Evolutionary conservation across 257 asterid genomes (phyloP).

Genomic region (Rubia yunnanensis): DNA sequence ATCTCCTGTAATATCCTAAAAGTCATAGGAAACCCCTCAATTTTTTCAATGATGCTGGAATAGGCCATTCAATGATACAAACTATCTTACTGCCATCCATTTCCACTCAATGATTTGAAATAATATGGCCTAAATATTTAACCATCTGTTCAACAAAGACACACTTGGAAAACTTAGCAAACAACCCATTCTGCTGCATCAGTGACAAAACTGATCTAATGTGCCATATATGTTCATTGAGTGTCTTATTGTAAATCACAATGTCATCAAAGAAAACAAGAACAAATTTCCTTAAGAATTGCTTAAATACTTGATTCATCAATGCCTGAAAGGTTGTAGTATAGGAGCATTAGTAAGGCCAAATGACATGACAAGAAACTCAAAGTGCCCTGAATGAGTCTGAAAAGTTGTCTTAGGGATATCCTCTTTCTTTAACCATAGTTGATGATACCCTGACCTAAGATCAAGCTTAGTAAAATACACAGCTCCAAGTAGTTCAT

Average conservation of each 20-base stretch:
- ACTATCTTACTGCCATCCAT: not conserved
- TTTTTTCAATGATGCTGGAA: not conserved
- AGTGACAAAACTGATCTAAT: not conserved
- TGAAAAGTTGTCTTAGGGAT: not conserved
- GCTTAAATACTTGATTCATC: not conserved
- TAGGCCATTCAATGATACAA: not conserved
- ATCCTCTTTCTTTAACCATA: not conserved
- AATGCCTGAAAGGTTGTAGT: conserved; percentile 7
- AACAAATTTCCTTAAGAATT: not conserved
- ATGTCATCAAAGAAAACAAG: conserved; percentile 14
- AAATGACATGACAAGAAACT: not conserved
- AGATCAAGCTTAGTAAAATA: not conserved
- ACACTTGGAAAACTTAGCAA: not conserved
- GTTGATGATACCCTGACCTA: not conserved
- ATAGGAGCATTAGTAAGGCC: conserved; percentile 8
- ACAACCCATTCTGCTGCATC: not conserved
- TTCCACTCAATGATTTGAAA: not conserved
- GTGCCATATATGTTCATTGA: not conserved
- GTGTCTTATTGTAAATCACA: not conserved
- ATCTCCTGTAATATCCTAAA: not conserved
- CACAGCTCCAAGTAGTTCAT: no score
- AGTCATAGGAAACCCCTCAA: not conserved
- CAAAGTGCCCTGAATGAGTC: conserved; percentile 5
- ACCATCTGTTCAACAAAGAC: not conserved
- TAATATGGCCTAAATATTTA: not conserved